Base-by-base conservation (phyloP, 192 early-diverging fungal species). In the Spizellomyces sp. region DNA sequence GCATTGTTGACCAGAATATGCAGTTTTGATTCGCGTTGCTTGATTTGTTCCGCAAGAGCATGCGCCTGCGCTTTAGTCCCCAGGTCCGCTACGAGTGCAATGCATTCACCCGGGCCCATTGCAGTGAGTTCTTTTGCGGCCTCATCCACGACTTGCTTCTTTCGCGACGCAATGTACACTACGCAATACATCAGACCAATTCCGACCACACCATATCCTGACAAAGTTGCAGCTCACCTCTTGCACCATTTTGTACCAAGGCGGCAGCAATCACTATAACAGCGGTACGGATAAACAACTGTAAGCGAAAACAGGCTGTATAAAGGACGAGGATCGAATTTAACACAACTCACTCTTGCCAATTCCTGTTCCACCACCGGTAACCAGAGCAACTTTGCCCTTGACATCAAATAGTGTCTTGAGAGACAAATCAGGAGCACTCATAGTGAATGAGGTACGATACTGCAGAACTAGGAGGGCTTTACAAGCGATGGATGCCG, bases 121-220 rank as follows among this genome's bases (percentile, higher is more conserved):
- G 77, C 70, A 66, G 74, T 91, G 64, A 97, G 82, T 63, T 91
- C 89, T 6, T 70, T 62, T 4, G 94, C 94, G 9, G 81, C 71
- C 5, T 84, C 85, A 10, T 79, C 22, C 52, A 81, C 75, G 21
- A 74, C 75, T 10, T 78, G 60, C 6, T 74, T 63, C 64, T 92
- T 94, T 68, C 96, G 86, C 42, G 90, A 91, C 45, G 91, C 89
- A 72, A 98, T 95, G 76, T 95, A 98, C 27, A 98, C 96, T 69
- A 22, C 6, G 4, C 15, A 65, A n/a, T 14, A 47, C 5, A 36
- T 36, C 3, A 36, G 27, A 36, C 27, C 27, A 36, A 36, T 36
- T 0, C 27, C 0, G 27, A 36, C 27, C 27, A 36, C 27, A 36
- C 27, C 27, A 36, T 3, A 36, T 0, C 27, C 27, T 36, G 27